These are phyloP conservation scores for Mycena pura DNA, from an alignment of 768 basidiomycete species.

Conservation along the genomic window DNA sequence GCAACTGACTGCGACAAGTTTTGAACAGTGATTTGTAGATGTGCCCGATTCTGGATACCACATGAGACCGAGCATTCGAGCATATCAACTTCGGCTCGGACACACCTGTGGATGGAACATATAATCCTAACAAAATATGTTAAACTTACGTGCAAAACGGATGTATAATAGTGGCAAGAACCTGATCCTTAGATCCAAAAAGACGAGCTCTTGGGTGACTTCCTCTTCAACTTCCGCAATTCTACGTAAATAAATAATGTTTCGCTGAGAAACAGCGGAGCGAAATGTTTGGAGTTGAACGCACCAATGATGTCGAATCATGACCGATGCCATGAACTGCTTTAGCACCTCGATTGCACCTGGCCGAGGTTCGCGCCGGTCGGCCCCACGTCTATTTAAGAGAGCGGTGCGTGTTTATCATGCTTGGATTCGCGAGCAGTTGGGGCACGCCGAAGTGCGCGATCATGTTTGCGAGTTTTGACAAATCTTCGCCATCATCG, in stretches of 20 bases:
- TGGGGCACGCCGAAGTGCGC: constrained; percentile 72
- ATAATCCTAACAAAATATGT: constrained; percentile 65
- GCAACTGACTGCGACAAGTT: constrained; percentile 82
- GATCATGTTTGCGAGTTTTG: constrained; percentile 79
- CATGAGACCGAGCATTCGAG: background rate
- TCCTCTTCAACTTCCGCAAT: constrained; percentile 80
- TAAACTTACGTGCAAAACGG: background rate
- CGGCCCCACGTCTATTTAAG: too few relatives aligned
- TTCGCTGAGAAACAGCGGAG: background rate
- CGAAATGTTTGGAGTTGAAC: constrained; percentile 27
- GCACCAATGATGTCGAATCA: constrained; percentile 83
- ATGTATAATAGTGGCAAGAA: constrained; percentile 35
- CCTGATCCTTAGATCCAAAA: constrained; percentile 74
- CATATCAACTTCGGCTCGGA: too few relatives aligned
- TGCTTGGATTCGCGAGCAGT: constrained; percentile 55
- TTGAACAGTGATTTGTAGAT: constrained; percentile 58
- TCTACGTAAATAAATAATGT: constrained; percentile 41
- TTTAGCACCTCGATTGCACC: constrained; percentile 70
- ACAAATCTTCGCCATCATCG: constrained; percentile 71
- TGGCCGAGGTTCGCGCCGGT: constrained; percentile 58
- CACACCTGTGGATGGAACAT: constrained; percentile 75
- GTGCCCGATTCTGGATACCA: constrained; percentile 56
- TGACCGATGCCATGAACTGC: constrained; percentile 76
- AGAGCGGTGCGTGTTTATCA: constrained; percentile 60
- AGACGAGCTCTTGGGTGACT: constrained; percentile 62